These are phyloP conservation scores for Syzygium jambos DNA, from an alignment of 345 rosid species.

Conservation along the genomic window DNA sequence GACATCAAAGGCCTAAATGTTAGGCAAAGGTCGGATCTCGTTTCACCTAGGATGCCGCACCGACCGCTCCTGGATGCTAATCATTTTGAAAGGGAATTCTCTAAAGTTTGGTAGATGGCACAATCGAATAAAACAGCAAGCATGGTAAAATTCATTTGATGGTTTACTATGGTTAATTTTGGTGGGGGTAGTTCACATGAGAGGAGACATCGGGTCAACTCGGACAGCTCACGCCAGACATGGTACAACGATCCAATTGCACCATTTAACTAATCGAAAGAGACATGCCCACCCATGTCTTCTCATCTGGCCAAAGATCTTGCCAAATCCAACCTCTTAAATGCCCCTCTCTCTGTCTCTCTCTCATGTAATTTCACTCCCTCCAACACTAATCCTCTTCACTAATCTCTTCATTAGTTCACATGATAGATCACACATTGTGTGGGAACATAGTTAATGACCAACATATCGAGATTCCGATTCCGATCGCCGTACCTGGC, in stretches of 20 bases:
- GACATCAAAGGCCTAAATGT: background rate
- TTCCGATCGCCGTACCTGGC: slow-evolving; percentile 48
- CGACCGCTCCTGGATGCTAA: background rate
- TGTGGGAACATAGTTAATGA: background rate
- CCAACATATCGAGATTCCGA: no score
- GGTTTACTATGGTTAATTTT: background rate
- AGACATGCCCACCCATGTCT: slow-evolving; percentile 22
- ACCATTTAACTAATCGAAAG: slow-evolving; percentile 41
- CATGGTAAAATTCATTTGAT: background rate
- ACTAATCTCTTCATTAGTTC: background rate
- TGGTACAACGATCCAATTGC: slow-evolving; percentile 14
- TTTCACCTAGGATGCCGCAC: background rate
- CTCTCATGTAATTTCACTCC: background rate
- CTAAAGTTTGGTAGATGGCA: background rate
- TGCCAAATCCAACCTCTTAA: slow-evolving; percentile 33
- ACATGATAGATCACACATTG: background rate
- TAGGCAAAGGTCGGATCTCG: background rate
- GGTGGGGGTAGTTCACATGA: background rate
- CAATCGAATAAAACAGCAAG: background rate
- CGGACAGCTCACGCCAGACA: slow-evolving; percentile 26
- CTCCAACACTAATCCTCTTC: background rate
- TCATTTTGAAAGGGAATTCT: background rate
- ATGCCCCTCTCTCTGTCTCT: slow-evolving; percentile 17
- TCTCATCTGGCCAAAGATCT: slow-evolving; percentile 9
- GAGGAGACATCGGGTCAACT: slow-evolving; percentile 4